Conservation (phyloP, 148 eudicot genomes). For the Rhododendron mucronatum region DNA sequence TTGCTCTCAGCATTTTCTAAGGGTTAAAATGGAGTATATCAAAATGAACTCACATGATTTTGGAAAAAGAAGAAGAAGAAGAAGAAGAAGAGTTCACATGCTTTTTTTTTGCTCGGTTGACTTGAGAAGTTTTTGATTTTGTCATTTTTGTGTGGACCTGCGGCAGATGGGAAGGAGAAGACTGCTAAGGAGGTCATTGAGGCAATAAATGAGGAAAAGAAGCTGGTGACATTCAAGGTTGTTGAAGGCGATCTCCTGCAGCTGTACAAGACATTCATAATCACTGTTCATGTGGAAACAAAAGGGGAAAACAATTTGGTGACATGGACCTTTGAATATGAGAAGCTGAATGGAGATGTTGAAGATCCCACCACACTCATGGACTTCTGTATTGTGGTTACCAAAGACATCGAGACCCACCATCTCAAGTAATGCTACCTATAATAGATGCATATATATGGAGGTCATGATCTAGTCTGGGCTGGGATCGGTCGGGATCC, state of each 20-base stretch:
- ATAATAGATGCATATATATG: neutral
- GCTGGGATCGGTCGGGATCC: neutral
- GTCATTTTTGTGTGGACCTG: neutral
- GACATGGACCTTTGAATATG: conserved; percentile 28
- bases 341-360: conserved; percentile 15
- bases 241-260: conserved; percentile 21
- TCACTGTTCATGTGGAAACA: conserved; percentile 10
- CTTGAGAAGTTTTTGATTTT: neutral
- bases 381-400: neutral
- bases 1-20: neutral
- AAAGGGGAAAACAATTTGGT: conserved; percentile 14
- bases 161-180: conserved; percentile 14
- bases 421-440: neutral
- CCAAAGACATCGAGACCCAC: neutral
- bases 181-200: conserved; percentile 4
- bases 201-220: conserved; percentile 22
- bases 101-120: too few relatives aligned
- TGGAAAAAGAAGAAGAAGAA: too few relatives aligned
- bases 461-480: neutral
- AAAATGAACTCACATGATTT: neutral
- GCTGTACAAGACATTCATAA: neutral
- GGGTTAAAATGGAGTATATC: neutral
- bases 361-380: conserved; percentile 9
- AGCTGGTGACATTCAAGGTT: conserved; percentile 10
- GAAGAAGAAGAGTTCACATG: neutral